Evolutionary conservation across 2,329 filamentous ascomycete species (phyloP).

Genomic region (Elsinoe batatas): DNA sequence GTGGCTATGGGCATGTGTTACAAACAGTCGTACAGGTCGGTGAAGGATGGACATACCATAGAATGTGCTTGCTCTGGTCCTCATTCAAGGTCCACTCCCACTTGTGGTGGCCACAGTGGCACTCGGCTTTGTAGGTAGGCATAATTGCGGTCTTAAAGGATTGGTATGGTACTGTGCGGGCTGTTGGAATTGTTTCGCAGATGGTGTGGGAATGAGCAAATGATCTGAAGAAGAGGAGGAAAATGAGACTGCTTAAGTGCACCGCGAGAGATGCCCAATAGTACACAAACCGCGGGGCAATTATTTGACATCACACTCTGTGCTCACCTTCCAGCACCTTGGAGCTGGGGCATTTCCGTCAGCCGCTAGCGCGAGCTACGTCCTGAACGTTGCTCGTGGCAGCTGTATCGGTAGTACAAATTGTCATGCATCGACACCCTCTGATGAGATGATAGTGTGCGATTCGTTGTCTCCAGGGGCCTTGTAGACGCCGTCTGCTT

Average conservation of each 20-base stretch:
- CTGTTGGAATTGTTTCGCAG: no score
- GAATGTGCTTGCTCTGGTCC: conserved; percentile 36
- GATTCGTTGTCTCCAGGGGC: neutral
- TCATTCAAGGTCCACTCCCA: conserved; percentile 42
- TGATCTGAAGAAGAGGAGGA: neutral
- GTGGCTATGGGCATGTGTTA: conserved; percentile 32
- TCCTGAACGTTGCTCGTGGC: neutral
- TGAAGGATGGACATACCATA: conserved; percentile 33
- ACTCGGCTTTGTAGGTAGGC: conserved; percentile 40
- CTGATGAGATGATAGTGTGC: neutral
- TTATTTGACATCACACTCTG: neutral
- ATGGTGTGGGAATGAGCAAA: neutral
- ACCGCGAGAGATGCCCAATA: neutral
- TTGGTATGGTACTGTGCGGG: neutral
- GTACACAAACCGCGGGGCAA: neutral
- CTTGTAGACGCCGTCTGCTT: neutral
- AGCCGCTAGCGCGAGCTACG: conserved; percentile 2
- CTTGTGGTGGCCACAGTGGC: conserved; percentile 46
- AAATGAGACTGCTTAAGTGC: neutral
- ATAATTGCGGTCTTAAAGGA: conserved; percentile 23
- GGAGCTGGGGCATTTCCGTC: neutral
- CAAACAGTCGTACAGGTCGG: conserved; percentile 5
- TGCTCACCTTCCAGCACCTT: neutral
- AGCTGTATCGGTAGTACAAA: neutral
- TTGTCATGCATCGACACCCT: neutral